These are phyloP conservation scores for Leccinum ochraceum DNA, from an alignment of 768 basidiomycete species.

Conservation along the genomic window DNA sequence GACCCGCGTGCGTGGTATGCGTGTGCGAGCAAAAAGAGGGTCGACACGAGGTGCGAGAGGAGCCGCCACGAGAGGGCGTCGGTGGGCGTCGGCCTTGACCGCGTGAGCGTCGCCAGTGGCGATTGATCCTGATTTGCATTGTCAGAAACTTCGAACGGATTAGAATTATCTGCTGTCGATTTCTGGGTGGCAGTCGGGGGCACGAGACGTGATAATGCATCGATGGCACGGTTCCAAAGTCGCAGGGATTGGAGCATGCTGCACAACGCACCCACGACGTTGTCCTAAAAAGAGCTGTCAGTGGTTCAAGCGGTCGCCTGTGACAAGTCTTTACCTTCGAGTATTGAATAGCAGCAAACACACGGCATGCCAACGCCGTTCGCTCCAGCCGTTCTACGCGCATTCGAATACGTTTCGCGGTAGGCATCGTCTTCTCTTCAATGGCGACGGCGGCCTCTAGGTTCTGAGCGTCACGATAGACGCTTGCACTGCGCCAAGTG, in stretches of 20 bases:
- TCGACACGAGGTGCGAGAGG: slow-evolving; percentile 66
- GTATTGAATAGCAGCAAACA: slow-evolving; percentile 68
- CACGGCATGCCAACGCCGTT: slow-evolving; percentile 69
- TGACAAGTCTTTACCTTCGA: slow-evolving; percentile 47
- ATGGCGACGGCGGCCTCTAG: slow-evolving; percentile 43
- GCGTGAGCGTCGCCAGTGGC: slow-evolving; percentile 11
- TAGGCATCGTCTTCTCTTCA: slow-evolving; percentile 50
- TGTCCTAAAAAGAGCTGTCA: slow-evolving; percentile 46
- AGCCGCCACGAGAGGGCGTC: slow-evolving; percentile 75
- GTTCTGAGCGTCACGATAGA: slow-evolving; percentile 62
- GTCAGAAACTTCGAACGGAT: slow-evolving; percentile 57
- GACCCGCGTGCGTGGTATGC: slow-evolving; percentile 77
- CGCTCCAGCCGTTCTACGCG: slow-evolving; percentile 64
- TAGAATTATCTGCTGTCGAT: slow-evolving; percentile 35
- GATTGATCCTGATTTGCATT: slow-evolving; percentile 35
- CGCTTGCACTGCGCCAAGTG: slow-evolving; percentile 38
- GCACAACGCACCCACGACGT: slow-evolving; percentile 55
- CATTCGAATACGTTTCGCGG: slow-evolving; percentile 55
- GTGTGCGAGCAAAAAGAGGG: slow-evolving; percentile 63
- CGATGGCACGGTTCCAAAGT: slow-evolving; percentile 79
- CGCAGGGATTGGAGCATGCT: slow-evolving; percentile 70
- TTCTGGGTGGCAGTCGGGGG: slow-evolving; percentile 27
- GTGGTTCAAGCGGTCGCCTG: background rate
- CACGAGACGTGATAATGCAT: slow-evolving; percentile 61
- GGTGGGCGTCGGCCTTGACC: slow-evolving; percentile 33